Conservation (phyloP, 495 filamentous ascomycete species). For the Penicillium paxilli region DNA sequence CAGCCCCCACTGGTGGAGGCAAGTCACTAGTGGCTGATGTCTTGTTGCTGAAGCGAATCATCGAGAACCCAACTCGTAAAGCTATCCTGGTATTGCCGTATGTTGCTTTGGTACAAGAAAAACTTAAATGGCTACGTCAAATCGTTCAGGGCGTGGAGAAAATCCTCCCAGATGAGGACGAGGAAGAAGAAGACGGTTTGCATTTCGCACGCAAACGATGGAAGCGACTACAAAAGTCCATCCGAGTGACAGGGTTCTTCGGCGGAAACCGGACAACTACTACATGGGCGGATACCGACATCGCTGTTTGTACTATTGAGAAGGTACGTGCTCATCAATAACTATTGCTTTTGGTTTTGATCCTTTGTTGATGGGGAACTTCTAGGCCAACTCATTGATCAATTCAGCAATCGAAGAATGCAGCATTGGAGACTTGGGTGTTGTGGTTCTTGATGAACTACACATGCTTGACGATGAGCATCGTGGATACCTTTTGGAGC, state of each 20-base stretch:
- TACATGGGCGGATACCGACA: constrained; percentile 74
- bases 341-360: neutral
- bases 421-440: constrained; percentile 60
- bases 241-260: constrained; percentile 73
- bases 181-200: constrained; percentile 8
- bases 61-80: constrained; percentile 65
- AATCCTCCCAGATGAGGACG: constrained; percentile 28
- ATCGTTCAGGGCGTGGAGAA: constrained; percentile 65
- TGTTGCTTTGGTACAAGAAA: constrained; percentile 81
- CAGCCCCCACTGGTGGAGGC: constrained; percentile 81
- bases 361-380: neutral
- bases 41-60: constrained; percentile 69
- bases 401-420: constrained; percentile 75
- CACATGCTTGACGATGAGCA: constrained; percentile 82
- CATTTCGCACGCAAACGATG: constrained; percentile 29
- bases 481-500: constrained; percentile 77
- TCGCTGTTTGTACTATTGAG: constrained; percentile 81
- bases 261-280: constrained; percentile 66
- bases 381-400: constrained; percentile 74
- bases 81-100: constrained; percentile 80
- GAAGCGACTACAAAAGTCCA: constrained; percentile 34
- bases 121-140: constrained; percentile 72
- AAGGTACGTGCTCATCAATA: constrained; percentile 56
- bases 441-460: constrained; percentile 76
- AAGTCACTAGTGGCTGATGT: constrained; percentile 79